Evolutionary conservation across 1,139 yeast genomes (phyloP).

Genomic region (Diutina scorzettiae): DNA sequence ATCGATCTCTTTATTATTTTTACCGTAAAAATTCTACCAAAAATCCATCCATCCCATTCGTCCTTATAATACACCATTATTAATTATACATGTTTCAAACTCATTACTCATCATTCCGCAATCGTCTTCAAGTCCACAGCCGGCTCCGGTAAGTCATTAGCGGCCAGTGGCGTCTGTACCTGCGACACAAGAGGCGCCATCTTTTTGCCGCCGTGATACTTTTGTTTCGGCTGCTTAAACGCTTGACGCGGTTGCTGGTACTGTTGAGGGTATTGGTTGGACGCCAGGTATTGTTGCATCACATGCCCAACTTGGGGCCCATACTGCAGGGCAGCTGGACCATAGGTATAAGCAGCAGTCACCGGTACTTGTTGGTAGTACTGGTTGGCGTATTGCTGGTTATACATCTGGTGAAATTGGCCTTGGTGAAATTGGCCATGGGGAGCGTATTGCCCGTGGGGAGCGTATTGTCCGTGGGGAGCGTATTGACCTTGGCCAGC

Average conservation of each 20-base stretch:
- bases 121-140: too few relatives aligned
- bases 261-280: neutral
- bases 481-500: neutral
- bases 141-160: too few relatives aligned
- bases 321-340: slow-evolving; percentile 1
- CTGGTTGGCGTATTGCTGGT: slow-evolving; percentile 4
- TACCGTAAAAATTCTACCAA: too few relatives aligned
- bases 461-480: neutral
- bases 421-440: neutral
- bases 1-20: too few relatives aligned
- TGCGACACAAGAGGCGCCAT: too few relatives aligned
- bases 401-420: slow-evolving; percentile 2
- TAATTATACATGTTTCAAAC: too few relatives aligned
- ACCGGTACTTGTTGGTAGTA: neutral
- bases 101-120: too few relatives aligned
- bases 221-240: neutral
- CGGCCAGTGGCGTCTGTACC: too few relatives aligned
- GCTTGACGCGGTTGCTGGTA: neutral
- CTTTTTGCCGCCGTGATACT: too few relatives aligned
- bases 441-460: neutral
- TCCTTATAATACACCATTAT: too few relatives aligned
- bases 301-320: slow-evolving; percentile 1
- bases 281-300: slow-evolving; percentile 1
- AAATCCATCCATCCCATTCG: too few relatives aligned
- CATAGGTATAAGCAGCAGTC: neutral